A percentile compares a stretch with the other conserved stretches of the same genome.
Evolutionary conservation across 495 filamentous ascomycete species (phyloP).

Genomic region (Xylaria flabelliformis): DNA sequence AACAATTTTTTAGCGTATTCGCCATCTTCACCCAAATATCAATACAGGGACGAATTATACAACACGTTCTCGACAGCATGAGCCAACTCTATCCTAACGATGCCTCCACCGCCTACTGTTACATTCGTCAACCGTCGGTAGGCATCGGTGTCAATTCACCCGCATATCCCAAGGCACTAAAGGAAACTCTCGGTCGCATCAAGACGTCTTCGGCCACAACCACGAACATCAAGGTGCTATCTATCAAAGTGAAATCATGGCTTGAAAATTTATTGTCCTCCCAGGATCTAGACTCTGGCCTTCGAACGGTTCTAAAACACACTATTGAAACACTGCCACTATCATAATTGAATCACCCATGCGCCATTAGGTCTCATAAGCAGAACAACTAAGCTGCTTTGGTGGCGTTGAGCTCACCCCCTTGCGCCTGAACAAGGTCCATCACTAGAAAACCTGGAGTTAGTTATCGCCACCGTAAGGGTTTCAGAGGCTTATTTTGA

Average conservation of each 20-base stretch:
- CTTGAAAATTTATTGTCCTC: constrained; percentile 60
- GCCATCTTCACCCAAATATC: constrained; percentile 67
- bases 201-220: constrained; percentile 51
- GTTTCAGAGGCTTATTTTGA: background rate
- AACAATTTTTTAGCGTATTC: constrained; percentile 82
- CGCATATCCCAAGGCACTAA: constrained; percentile 75
- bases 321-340: constrained; percentile 52
- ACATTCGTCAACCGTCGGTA: constrained; percentile 71
- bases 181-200: constrained; percentile 67
- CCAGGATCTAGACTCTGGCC: constrained; percentile 67
- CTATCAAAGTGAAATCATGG: constrained; percentile 64
- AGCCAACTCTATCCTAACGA: constrained; percentile 62
- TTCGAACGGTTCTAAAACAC: constrained; percentile 68
- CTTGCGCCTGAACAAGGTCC: constrained; percentile 53
- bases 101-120: constrained; percentile 68
- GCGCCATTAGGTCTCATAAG: background rate
- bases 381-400: constrained; percentile 1
- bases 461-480: background rate
- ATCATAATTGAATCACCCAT: constrained; percentile 22
- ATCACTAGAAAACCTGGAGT: constrained; percentile 51
- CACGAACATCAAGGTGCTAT: constrained; percentile 52
- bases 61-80: constrained; percentile 74
- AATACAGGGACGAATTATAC: constrained; percentile 70
- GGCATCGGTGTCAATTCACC: constrained; percentile 67
- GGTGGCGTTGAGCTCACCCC: constrained; percentile 30